phyloP scores from a whole-genome alignment of 345 rosid genomes.

The Salix arbutifolia region DNA sequence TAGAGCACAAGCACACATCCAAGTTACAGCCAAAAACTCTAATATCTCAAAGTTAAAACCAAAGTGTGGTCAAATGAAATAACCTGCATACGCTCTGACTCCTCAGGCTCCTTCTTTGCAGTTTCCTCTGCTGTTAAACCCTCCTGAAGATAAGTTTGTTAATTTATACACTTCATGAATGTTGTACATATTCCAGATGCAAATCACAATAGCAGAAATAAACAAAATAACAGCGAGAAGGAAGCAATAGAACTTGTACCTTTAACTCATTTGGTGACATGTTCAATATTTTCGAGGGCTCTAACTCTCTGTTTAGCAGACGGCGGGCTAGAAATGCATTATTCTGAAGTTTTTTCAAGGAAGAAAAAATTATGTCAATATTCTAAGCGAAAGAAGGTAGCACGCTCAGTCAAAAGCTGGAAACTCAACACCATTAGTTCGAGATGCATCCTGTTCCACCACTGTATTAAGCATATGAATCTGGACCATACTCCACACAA shows the following conservation, averaged over 20 bases:
- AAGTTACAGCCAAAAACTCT: not conserved
- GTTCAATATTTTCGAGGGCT: constrained; percentile 72
- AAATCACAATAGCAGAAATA: not conserved
- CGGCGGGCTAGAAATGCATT: constrained; percentile 62
- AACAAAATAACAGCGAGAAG: not conserved
- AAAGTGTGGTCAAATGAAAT: not conserved
- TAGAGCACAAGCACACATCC: not conserved
- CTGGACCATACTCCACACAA: not conserved
- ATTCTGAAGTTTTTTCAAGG: constrained; percentile 27
- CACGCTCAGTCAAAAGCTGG: not conserved
- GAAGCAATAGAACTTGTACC: constrained; percentile 29
- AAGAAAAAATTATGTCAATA: not conserved
- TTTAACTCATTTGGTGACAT: constrained; percentile 92
- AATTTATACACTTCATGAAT: not conserved
- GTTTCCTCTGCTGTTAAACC: constrained; percentile 89
- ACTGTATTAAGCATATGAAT: not conserved
- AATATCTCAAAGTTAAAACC: not conserved
- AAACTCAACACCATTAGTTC: not conserved
- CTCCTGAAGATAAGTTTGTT: constrained; percentile 45
- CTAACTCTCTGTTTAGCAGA: constrained; percentile 71
- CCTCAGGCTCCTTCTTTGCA: constrained; percentile 78
- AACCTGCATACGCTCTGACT: constrained; percentile 77
- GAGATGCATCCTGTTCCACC: not conserved
- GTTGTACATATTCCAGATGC: not conserved
- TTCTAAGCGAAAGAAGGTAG: not conserved